Percentiles rank a stretch among this genome's conserved stretches.
Evolutionary conservation across 2,329 filamentous ascomycete species (phyloP).

Genomic region (Stagonosporopsis chrysanthemi): DNA sequence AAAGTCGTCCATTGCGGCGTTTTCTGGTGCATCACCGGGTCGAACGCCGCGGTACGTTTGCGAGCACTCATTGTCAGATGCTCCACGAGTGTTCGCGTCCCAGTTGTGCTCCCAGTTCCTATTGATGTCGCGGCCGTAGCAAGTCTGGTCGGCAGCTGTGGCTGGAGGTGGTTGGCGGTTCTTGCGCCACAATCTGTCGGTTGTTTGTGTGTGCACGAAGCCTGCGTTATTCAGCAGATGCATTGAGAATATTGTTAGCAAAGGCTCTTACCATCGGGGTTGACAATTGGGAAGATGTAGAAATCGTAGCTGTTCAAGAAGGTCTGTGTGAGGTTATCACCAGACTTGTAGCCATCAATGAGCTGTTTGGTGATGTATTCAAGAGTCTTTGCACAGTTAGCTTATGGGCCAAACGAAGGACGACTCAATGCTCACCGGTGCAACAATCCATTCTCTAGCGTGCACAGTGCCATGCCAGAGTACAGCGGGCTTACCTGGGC

Average conservation of each 20-base stretch:
- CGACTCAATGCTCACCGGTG: conserved; percentile 50
- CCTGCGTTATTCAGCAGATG: conserved; percentile 22
- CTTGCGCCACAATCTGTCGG: conserved; percentile 48
- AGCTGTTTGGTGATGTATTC: conserved; percentile 43
- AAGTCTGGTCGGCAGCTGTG: conserved; percentile 38
- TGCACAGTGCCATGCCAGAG: conserved; percentile 44
- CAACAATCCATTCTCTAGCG: conserved; percentile 44
- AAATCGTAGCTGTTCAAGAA: conserved; percentile 43
- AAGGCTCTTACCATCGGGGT: conserved; percentile 37
- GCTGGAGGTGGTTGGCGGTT: conserved; percentile 38
- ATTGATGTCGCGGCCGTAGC: conserved; percentile 45
- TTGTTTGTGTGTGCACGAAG: conserved; percentile 46
- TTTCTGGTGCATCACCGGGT: conserved; percentile 42
- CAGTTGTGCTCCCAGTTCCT: conserved; percentile 46
- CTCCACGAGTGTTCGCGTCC: conserved; percentile 37
- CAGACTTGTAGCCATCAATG: conserved; percentile 36
- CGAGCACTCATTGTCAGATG: conserved; percentile 41
- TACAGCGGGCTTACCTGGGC: conserved; percentile 35
- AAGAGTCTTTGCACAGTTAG: conserved; percentile 16
- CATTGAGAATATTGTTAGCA: background rate
- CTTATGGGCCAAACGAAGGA: rapidly evolving
- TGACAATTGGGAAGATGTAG: conserved; percentile 44
- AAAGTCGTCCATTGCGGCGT: conserved; percentile 53
- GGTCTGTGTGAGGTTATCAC: conserved; percentile 42
- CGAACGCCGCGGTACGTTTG: conserved; percentile 42